Evolutionary conservation across 1,284 basidiomycete genomes (phyloP).

Genomic region (Ceratobasidium sp.): DNA sequence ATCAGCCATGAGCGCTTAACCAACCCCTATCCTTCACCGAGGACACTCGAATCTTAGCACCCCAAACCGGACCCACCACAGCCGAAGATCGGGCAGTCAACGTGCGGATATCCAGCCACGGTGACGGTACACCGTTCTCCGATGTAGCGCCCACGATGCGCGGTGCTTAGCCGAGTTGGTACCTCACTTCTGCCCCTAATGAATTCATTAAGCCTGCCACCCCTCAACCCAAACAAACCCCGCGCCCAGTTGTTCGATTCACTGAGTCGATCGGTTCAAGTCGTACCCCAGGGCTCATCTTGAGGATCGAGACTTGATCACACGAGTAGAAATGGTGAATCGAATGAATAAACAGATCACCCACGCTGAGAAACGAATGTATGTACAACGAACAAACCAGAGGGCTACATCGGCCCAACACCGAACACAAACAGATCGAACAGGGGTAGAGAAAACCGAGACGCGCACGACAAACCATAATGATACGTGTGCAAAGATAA

Average conservation of each 20-base stretch:
- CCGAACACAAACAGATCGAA: neutral
- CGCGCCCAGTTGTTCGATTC: conserved; percentile 4
- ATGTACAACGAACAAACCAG: conserved; percentile 40
- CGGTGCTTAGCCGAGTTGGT: conserved; percentile 5
- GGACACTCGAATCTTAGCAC: neutral
- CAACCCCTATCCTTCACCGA: neutral
- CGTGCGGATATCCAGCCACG: neutral
- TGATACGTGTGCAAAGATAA: conserved; percentile 32
- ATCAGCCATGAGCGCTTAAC: neutral
- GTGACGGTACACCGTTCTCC: neutral
- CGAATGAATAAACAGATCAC: conserved; percentile 28
- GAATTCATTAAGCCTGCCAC: neutral
- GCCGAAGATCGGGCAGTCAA: conserved; percentile 1
- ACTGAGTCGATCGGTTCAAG: neutral
- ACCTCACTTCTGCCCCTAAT: neutral
- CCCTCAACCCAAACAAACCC: conserved; percentile 11
- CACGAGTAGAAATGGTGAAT: neutral
- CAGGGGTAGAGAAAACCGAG: neutral
- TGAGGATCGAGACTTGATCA: conserved; percentile 4
- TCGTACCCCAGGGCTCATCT: neutral
- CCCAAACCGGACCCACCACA: neutral
- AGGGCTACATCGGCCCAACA: neutral
- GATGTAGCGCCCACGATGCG: too few relatives aligned
- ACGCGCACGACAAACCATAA: conserved; percentile 29
- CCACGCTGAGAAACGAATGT: conserved; percentile 6